These are phyloP conservation scores for Batkoa obscura DNA, from an alignment of 371 early-diverging fungal species.

Conservation along the genomic window DNA sequence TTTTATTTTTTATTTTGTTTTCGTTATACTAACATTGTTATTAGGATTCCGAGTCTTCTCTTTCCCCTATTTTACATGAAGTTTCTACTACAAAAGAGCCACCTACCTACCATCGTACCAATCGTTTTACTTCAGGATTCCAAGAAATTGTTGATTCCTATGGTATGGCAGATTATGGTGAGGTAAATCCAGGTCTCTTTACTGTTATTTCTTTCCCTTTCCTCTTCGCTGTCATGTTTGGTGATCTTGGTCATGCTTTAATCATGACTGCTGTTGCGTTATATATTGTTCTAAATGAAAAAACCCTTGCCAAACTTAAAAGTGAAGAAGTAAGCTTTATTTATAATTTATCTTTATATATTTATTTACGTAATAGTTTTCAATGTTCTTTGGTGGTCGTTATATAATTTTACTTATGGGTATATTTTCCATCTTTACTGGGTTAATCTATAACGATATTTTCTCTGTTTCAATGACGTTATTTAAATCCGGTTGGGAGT, in stretches of 20 bases:
- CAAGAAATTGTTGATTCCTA: conserved; percentile 97
- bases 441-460: conserved; percentile 96
- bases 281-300: conserved; percentile 68
- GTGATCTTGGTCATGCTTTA: conserved; percentile 97
- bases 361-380: conserved; percentile 35
- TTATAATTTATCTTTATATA: neutral
- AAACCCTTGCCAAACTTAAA: conserved; percentile 42
- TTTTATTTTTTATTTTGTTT: neutral
- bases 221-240: conserved; percentile 99
- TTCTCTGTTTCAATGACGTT: conserved; percentile 69
- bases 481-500: conserved; percentile 62
- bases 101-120: conserved; percentile 92
- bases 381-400: conserved; percentile 86
- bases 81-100: conserved; percentile 64
- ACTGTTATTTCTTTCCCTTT: conserved; percentile 97
- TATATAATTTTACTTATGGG: conserved; percentile 97
- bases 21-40: no score
- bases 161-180: conserved; percentile 94
- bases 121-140: conserved; percentile 91
- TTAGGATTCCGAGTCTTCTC: conserved; percentile 22
- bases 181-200: conserved; percentile 99
- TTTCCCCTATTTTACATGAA: conserved; percentile 71
- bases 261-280: conserved; percentile 58
- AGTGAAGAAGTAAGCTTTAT: conserved; percentile 41
- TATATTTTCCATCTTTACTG: conserved; percentile 91